phyloP scores from a whole-genome alignment of 352 stramenopile genomes.

The Phytophthora lateralis region DNA sequence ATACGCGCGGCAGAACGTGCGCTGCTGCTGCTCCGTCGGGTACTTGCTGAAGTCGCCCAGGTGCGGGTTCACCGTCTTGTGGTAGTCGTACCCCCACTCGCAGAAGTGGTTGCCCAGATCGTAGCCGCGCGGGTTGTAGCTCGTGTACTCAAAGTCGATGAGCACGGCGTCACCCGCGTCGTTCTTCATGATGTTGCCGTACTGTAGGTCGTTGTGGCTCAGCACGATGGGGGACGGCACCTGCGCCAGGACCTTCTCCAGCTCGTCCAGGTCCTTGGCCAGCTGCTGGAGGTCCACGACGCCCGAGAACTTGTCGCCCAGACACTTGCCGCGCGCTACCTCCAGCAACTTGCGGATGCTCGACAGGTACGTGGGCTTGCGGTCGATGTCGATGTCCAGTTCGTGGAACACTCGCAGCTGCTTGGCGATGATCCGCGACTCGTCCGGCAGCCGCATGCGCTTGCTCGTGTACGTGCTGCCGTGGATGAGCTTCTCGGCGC shows the following conservation, averaged over 20 bases:
- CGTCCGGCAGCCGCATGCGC: constrained; percentile 65
- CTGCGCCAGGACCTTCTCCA: constrained; percentile 54
- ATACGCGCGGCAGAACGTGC: constrained; percentile 73
- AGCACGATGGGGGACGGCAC: constrained; percentile 83
- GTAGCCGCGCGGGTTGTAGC: constrained; percentile 91
- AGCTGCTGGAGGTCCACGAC: constrained; percentile 61
- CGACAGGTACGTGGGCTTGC: constrained; percentile 54
- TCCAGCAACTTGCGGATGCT: constrained; percentile 65
- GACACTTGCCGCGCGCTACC: constrained; percentile 63
- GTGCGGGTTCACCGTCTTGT: constrained; percentile 83
- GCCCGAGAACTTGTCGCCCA: constrained; percentile 43
- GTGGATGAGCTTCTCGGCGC: constrained; percentile 78
- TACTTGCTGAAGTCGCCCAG: constrained; percentile 80
- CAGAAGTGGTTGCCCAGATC: constrained; percentile 95
- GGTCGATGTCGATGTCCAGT: constrained; percentile 71
- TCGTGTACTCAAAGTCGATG: constrained; percentile 95
- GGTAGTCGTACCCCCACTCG: constrained; percentile 85
- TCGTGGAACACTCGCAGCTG: constrained; percentile 79
- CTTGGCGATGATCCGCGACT: constrained; percentile 58
- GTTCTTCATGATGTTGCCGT: constrained; percentile 92
- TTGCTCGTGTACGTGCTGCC: constrained; percentile 68
- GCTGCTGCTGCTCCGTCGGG: constrained; percentile 65
- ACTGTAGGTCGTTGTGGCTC: constrained; percentile 94
- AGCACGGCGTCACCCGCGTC: constrained; percentile 71
- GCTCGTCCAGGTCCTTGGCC: constrained; percentile 50